These are phyloP conservation scores for Cutaneotrichosporon daszewskae DNA, from an alignment of 1,284 basidiomycete genomes.

Conservation along the genomic window DNA sequence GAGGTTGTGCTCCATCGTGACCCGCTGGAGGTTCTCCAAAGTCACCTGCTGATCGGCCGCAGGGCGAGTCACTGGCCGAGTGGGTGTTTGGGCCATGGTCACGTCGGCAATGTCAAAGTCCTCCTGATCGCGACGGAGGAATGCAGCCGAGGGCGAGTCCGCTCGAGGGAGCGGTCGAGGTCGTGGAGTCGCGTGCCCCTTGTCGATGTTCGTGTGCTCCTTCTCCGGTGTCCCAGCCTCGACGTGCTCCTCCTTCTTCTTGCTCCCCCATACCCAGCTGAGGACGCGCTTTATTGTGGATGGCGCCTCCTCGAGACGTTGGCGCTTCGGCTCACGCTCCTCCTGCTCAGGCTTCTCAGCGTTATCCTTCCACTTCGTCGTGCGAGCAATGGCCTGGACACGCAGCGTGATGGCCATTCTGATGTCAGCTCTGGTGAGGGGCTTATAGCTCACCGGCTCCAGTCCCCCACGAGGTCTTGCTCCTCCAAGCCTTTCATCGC, in stretches of 20 bases:
- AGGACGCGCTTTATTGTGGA: slow-evolving; percentile 11
- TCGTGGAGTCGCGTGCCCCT: too few relatives aligned
- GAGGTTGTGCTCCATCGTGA: not conserved
- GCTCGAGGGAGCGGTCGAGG: too few relatives aligned
- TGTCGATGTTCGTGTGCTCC: too few relatives aligned
- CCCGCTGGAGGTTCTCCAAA: not conserved
- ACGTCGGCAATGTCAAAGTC: slow-evolving; percentile 7
- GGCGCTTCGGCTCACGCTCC: not conserved
- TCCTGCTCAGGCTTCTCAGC: not conserved
- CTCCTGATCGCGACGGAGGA: slow-evolving; percentile 7
- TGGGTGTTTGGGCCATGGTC: slow-evolving; percentile 10
- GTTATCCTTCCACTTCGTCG: not conserved
- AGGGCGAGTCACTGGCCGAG: slow-evolving; percentile 1
- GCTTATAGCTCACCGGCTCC: slow-evolving; percentile 3
- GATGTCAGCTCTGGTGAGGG: not conserved
- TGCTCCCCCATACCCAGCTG: slow-evolving; percentile 8
- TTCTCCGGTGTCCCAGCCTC: too few relatives aligned
- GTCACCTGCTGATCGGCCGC: too few relatives aligned
- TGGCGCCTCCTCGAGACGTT: not conserved
- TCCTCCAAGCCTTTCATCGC: not conserved
- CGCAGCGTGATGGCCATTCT: slow-evolving; percentile 4
- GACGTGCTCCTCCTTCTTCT: too few relatives aligned
- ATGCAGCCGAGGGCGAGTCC: too few relatives aligned
- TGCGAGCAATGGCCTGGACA: slow-evolving; percentile 3
- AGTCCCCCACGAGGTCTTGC: slow-evolving; percentile 8